phyloP scores from a whole-genome alignment of 2,329 filamentous ascomycete genomes.

The Alternaria hordeiaustralica region DNA sequence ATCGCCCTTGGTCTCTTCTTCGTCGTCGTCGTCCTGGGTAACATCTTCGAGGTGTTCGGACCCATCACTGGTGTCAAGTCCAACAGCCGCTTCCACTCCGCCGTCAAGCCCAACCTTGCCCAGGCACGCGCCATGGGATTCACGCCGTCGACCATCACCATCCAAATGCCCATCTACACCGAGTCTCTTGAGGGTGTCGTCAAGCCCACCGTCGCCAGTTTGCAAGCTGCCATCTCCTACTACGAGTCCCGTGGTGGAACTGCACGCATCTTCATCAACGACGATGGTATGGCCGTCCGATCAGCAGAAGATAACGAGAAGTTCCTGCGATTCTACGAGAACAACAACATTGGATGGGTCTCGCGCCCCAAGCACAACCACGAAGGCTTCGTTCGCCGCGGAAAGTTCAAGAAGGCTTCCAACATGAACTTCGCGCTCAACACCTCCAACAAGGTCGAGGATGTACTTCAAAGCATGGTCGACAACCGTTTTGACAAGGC shows the following conservation, averaged over 20 bases:
- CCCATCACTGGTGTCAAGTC: constrained; percentile 73
- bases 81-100: constrained; percentile 84
- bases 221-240: constrained; percentile 67
- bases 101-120: constrained; percentile 48
- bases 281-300: constrained; percentile 70
- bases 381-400: constrained; percentile 34
- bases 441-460: constrained; percentile 67
- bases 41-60: constrained; percentile 67
- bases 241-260: constrained; percentile 64
- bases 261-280: constrained; percentile 70
- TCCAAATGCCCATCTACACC: constrained; percentile 87
- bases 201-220: constrained; percentile 73
- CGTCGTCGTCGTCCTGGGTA: constrained; percentile 15
- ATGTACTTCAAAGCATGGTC: constrained; percentile 62
- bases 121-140: constrained; percentile 63
- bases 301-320: constrained; percentile 52
- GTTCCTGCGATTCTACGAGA: constrained; percentile 54
- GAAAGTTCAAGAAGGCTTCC: constrained; percentile 57
- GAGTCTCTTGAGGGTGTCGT: constrained; percentile 78
- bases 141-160: constrained; percentile 68
- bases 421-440: constrained; percentile 76
- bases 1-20: constrained; percentile 60
- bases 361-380: constrained; percentile 52
- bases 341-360: constrained; percentile 58
- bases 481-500: constrained; percentile 28